phyloP scores from a whole-genome alignment of 805 yeast genomes.

The Metschnikowia baotianmanensis region DNA sequence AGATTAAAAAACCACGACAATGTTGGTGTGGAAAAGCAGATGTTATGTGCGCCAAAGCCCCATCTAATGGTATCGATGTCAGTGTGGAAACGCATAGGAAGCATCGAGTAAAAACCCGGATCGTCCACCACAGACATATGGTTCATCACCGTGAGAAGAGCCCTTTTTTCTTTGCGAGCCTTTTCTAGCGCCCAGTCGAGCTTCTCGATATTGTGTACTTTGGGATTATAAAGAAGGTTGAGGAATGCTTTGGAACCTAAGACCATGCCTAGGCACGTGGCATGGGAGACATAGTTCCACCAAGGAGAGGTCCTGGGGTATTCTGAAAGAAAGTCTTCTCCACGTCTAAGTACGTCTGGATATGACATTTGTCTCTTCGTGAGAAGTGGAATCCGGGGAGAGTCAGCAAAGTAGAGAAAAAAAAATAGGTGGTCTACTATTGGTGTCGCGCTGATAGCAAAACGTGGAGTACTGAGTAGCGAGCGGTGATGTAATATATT shows the following conservation, averaged over 20 bases:
- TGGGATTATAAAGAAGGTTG: slow-evolving; percentile 60
- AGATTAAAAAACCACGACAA: slow-evolving; percentile 68
- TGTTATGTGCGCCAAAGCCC: slow-evolving; percentile 92
- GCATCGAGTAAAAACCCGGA: slow-evolving; percentile 83
- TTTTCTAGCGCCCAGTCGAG: slow-evolving; percentile 62
- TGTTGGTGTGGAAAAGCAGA: slow-evolving; percentile 66
- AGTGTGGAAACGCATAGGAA: slow-evolving; percentile 67
- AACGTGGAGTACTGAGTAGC: slow-evolving; percentile 4
- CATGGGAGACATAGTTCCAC: slow-evolving; percentile 70
- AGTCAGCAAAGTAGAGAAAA: neutral
- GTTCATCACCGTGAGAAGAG: slow-evolving; percentile 83
- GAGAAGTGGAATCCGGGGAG: neutral
- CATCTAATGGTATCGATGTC: slow-evolving; percentile 74
- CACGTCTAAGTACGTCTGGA: slow-evolving; percentile 65
- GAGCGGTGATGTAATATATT: neutral
- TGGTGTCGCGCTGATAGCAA: slow-evolving; percentile 6
- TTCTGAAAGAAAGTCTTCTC: slow-evolving; percentile 63
- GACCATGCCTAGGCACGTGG: slow-evolving; percentile 66
- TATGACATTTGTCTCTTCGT: slow-evolving; percentile 51
- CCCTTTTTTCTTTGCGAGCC: slow-evolving; percentile 66
- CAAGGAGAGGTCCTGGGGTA: slow-evolving; percentile 56
- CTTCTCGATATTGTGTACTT: slow-evolving; percentile 58
- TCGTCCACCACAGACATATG: slow-evolving; percentile 93
- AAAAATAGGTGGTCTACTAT: neutral
- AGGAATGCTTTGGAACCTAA: slow-evolving; percentile 61